A percentile compares a stretch with the other conserved stretches of the same genome.
Conservation (phyloP, 225 moss, liverwort and hornwort genomes). For the Physcomitrium patens region DNA sequence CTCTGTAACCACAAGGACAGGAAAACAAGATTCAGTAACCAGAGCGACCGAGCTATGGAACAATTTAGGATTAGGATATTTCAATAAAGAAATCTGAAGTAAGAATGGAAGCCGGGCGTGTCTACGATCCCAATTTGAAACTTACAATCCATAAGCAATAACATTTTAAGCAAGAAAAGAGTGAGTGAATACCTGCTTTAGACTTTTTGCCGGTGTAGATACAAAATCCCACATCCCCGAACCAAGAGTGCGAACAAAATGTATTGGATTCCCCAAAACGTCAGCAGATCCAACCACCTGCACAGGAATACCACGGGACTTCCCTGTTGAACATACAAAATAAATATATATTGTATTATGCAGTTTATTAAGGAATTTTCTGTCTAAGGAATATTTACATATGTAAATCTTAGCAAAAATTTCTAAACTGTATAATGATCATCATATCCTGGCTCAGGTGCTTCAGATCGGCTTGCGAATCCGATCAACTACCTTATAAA, state of each 20-base stretch:
- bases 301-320: slow-evolving; percentile 24
- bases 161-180: slow-evolving; percentile 9
- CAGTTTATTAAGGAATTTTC: neutral
- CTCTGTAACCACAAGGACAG: slow-evolving; percentile 57
- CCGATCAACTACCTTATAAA: slow-evolving; percentile 68
- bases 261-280: slow-evolving; percentile 92
- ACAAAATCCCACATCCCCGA: slow-evolving; percentile 98
- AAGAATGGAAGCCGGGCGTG: neutral
- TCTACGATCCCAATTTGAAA: neutral
- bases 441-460: no score
- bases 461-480: no score
- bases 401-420: neutral
- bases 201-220: slow-evolving; percentile 79
- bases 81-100: neutral
- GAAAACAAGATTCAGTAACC: slow-evolving; percentile 13
- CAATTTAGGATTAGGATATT: neutral
- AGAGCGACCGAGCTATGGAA: neutral
- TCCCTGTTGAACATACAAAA: neutral
- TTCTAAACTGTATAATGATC: no score
- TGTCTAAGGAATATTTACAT: neutral
- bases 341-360: no score
- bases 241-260: slow-evolving; percentile 82
- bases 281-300: slow-evolving; percentile 98
- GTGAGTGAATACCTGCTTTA: slow-evolving; percentile 60
- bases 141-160: neutral